These are phyloP conservation scores for bread wheat (Triticum aestivum) DNA, from an alignment of 176 grass and related monocot genomes.

Conservation along the genomic window IWGSC_CS_RefSeq_v2.1 NC_057801.1:650399196-650399695, in stretches of 20 bases:
- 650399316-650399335: conserved; percentile 65
- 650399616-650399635: conserved; percentile 88
- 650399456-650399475: conserved; percentile 68
- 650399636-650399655: conserved; percentile 11
- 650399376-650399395: conserved; percentile 84
- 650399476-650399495: conserved; percentile 57
- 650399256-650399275: conserved; percentile 88
- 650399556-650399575: conserved; percentile 57
- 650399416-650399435: neutral
- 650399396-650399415: neutral
- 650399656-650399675: neutral
- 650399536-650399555: conserved; percentile 59
- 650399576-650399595: conserved; percentile 65
- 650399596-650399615: conserved; percentile 70
- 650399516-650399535: conserved; percentile 69
- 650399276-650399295: conserved; percentile 80
- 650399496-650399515: conserved; percentile 90
- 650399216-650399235: conserved; percentile 12
- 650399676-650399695: neutral
- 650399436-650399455: neutral
- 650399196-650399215: conserved; percentile 8
- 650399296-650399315: conserved; percentile 69
- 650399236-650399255: neutral
- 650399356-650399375: conserved; percentile 94
- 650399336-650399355: conserved; percentile 67